A percentile compares a stretch with the other conserved stretches of the same genome.
Evolutionary conservation across 1,284 basidiomycete species (phyloP).

Genomic region (Trametes sp.): DNA sequence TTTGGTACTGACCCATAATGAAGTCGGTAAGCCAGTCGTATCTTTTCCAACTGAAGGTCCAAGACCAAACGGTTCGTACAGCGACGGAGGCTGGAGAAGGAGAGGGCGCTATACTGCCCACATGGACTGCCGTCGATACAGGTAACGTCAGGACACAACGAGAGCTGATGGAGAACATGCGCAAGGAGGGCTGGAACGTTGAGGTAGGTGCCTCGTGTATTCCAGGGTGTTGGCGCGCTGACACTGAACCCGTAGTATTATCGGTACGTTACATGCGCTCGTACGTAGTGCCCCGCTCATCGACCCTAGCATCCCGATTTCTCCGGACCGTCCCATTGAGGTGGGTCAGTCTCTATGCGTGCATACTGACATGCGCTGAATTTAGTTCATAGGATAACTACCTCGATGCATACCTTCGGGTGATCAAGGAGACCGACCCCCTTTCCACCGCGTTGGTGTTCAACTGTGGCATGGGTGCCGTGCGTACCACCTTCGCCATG

Average conservation of each 20-base stretch:
- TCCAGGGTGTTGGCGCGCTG: not conserved
- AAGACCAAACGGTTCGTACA: conserved; percentile 35
- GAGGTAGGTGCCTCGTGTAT: conserved; percentile 61
- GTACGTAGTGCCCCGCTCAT: not conserved
- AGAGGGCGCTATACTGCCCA: conserved; percentile 87
- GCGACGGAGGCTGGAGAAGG: conserved; percentile 64
- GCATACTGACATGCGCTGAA: conserved; percentile 2
- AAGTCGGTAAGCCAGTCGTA: conserved; percentile 61
- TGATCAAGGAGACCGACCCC: conserved; percentile 87
- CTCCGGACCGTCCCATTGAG: conserved; percentile 89
- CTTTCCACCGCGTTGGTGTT: conserved; percentile 88
- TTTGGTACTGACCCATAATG: conserved; percentile 92
- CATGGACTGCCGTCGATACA: conserved; percentile 93
- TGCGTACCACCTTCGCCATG: conserved; percentile 98
- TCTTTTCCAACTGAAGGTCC: no score
- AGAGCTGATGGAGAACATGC: conserved; percentile 88
- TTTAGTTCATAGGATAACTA: conserved; percentile 78
- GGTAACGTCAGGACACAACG: conserved; percentile 87
- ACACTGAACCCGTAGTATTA: conserved; percentile 58
- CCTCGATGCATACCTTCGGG: conserved; percentile 90
- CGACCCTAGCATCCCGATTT: conserved; percentile 84
- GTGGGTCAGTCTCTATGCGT: conserved; percentile 40
- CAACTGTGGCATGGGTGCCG: conserved; percentile 97
- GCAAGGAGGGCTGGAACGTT: conserved; percentile 87
- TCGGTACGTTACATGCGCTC: conserved; percentile 48